Conservation (phyloP, 176 grass and related monocot species). For the Carex cristatella region DNA sequence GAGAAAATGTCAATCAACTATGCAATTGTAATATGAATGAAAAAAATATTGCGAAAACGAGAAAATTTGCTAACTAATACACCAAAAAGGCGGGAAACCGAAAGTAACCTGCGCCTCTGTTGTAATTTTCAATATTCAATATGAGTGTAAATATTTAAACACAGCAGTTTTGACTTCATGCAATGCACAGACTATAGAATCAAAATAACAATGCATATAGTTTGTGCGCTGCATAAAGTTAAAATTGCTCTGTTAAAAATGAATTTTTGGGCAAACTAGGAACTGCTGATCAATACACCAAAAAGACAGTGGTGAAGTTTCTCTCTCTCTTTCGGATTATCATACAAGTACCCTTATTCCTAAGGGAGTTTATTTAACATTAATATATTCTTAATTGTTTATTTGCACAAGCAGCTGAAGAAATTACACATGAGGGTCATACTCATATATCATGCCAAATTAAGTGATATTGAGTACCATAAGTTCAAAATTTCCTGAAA, state of each 20-base stretch:
- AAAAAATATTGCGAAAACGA: not conserved
- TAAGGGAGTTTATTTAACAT: not conserved
- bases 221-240: too few relatives aligned
- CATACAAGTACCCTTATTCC: not conserved
- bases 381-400: not conserved
- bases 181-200: too few relatives aligned
- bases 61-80: not conserved
- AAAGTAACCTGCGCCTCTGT: not conserved
- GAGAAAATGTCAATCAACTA: not conserved
- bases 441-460: not conserved
- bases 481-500: not conserved
- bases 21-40: not conserved
- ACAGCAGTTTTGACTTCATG: too few relatives aligned
- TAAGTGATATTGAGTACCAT: not conserved
- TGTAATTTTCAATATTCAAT: too few relatives aligned
- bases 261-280: too few relatives aligned
- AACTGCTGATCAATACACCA: not conserved
- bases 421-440: not conserved
- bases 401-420: not conserved
- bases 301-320: slow-evolving; percentile 15
- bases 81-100: slow-evolving; percentile 16
- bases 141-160: too few relatives aligned
- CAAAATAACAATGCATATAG: too few relatives aligned
- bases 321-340: not conserved
- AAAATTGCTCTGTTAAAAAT: too few relatives aligned